Evolutionary conservation across 1,139 yeast genomes (phyloP), one percentile per base, ranked within the genome.

Genomic region (Candida frijolesensis): DNA sequence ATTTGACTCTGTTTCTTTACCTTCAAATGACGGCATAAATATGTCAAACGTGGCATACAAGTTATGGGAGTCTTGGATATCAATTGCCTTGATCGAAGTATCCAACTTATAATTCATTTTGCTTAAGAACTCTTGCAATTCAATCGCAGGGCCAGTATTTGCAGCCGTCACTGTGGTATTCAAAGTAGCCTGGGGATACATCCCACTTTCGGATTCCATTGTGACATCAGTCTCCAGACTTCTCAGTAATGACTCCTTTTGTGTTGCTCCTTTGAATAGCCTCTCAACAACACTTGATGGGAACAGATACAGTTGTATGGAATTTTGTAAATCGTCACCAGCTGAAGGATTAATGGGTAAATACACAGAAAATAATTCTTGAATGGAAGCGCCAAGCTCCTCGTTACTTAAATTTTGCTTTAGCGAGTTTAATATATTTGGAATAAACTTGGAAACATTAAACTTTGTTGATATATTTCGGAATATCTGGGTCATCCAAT

Each of bases 1-100:
- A 62, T 94, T 94, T 54, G 78, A 78, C 62, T 95, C 99, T 0
- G 96, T 87, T 66, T 95, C 99, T 60, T 86, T 90, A 1, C 85
- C 86, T n/a, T 77, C 79, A 61, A 94, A 89, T 14, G 66, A 66
- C 1, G 71, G 65, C 1, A 54, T 25, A 37, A 68, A 54, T 1
- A 60, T 62, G 11, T 59, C 55, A 10, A 66, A 48, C 6, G 56
- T 51, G 12, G 50, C 51, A 35, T 56, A 51, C 22, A 74, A 52
- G 1, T 57, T 56, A 10, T 64, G 62, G 2, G 56, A 47, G 42
- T 52, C 54, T 2, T 45, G 35, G 2, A 68, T 54, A 37, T 67
- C 53, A 4, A 59, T 42, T 0, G 67, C 51, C 8, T 53, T 45
- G n/a, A 72, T 57, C 0, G 68, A 52, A 1, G 57, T 41, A 45